Base-by-base conservation (phyloP, 495 filamentous ascomycete species). In the Trichoderma gamsii region DNA sequence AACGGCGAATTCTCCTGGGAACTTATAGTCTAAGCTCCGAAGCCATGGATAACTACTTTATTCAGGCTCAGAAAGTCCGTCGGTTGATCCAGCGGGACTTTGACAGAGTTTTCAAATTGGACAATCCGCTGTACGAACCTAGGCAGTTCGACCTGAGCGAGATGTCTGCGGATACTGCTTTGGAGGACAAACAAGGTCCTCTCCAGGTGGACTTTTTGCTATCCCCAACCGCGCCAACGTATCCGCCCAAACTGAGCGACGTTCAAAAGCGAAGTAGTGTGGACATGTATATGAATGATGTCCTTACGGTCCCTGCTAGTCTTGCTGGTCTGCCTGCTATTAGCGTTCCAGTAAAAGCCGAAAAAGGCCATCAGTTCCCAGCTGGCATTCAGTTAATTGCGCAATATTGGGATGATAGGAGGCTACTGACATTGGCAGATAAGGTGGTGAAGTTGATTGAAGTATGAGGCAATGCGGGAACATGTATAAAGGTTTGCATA, bases 41-140 rank as follows among this genome's bases (percentile, higher is more conserved):
- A 70, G 92, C 92, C 13, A 96, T 96, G 69, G 90, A 97, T 72
- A 98, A 98, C 74, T 97, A 98, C 76, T 99, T 99, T 75, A 86
- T 96, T 65, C 87, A 97, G 76, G 95, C 95, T 65, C 95, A 99
- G 76, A 87, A 87, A 67, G 86, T 97, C 61, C 89, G 95, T 4
- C 84, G 92, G 63, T 80, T 97, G 15, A 91, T 99, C 6, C 87
- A 90, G 75, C 77, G 80, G 25, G 96, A 99, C 71, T 98, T 99
- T 72, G 85, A 97, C 73, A 73, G 85, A 13, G 86, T 90, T 3
- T 98, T 99, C 73, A 71, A 75, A 15, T 73, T 87, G 38, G 76
- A 78, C 4, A 90, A 97, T 75, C 88, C 88, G 8, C 82, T 98
- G 12, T 74, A 78, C 21, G 77, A 79, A 66, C 65, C 70, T 21